These are phyloP conservation scores for Phytopythium montanum DNA, from an alignment of 352 stramenopile genomes.

Conservation along the genomic window DNA sequence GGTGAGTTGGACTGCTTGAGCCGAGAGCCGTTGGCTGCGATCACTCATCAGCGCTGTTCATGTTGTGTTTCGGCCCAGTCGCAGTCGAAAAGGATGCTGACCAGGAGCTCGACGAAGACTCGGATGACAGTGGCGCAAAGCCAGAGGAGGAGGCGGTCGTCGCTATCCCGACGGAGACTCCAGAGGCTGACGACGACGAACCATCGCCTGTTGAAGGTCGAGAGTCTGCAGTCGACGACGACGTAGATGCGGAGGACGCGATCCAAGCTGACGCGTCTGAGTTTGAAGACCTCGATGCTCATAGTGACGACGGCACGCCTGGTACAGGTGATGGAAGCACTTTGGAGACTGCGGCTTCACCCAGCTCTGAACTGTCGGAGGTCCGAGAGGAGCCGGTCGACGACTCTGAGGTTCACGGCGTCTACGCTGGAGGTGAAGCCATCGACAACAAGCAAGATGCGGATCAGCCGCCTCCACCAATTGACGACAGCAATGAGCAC, in stretches of 20 bases:
- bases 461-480: background rate
- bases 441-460: background rate
- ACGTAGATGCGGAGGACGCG: background rate
- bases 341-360: background rate
- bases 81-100: background rate
- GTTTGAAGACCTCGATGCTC: background rate
- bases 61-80: background rate
- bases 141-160: background rate
- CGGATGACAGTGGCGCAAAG: background rate
- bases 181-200: background rate
- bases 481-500: background rate
- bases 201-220: background rate
- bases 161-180: background rate
- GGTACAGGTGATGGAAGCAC: background rate
- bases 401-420: background rate
- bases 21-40: background rate
- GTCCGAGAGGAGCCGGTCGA: background rate
- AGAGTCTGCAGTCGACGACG: background rate
- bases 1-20: background rate
- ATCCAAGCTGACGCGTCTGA: background rate
- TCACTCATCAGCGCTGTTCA: background rate
- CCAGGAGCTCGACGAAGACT: background rate
- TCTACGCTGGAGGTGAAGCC: background rate
- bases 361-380: background rate
- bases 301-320: background rate